Base-by-base conservation (phyloP, 2,329 filamentous ascomycete genomes). In the Phyllachora maydis region DNA sequence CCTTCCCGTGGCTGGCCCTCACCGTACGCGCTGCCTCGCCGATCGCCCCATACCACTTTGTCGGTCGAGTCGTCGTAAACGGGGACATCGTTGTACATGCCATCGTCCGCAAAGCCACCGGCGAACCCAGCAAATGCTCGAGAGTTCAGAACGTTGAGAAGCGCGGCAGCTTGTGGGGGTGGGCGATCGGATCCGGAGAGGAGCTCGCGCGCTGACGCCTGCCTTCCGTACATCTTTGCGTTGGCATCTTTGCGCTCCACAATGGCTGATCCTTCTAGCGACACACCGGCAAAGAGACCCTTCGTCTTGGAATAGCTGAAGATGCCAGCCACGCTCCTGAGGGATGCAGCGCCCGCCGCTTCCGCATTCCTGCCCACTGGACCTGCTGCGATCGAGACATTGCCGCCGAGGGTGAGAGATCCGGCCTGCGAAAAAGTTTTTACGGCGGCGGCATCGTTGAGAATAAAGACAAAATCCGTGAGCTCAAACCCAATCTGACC, bases 231-330 rank as follows among this genome's bases (percentile, higher is more conserved):
- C 30, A 98, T 64, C 52, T 91, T 92, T 52, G 92, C 77, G 43
- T 98, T 98, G 36, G 88, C 88, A 49, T 98, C 88, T 51, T 82
- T 75, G 32, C 88, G 69, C 54, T 98, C 88, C 32, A 95, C 78
- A 33, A 98, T 73, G 25, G 78, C 82, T 30, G 76, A 85, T 12
- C 88, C 88, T 47, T 98, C 88, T 34, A 98, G 56, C 36, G 78
- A 90, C 22, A 98, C 83, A 42, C 88, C 88, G 4, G 88, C 88
- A 38, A 98, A 98, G 16, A 98, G 55, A 11, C 88, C 88, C 55
- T 93, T 95, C 8, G 88, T 98, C 54, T 93, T 95, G 45, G 76
- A 88, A 59, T 98, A 98, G 39, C 78, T 79, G 56, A 98, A 98
- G 23, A 98, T 73, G 25, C 79, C 88, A 0, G 83, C 77, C 6